Evolutionary conservation across 495 filamentous ascomycete genomes (phyloP), one percentile per base, ranked within the genome.

Genomic region (Podospora australis): DNA sequence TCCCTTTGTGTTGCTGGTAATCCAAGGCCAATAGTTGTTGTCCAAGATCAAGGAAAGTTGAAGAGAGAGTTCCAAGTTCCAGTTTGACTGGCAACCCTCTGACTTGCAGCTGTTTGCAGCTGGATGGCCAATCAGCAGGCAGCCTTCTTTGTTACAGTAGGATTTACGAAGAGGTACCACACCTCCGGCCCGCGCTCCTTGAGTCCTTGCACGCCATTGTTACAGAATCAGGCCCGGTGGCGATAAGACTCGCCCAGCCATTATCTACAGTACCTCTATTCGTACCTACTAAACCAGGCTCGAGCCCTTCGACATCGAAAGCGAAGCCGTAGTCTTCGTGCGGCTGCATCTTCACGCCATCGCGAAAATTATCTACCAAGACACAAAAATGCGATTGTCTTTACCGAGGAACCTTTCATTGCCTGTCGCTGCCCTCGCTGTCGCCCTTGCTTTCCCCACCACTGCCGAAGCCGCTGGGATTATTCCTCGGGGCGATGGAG

Each of bases 301-400:
- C 32, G 26, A 29, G 26, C 5, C 32, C 32, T 10, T 34, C 4
- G 30, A n/a, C 32, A 17, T 17, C 32, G 19, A 36, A n/a, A 10
- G 19, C 32, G 13, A 36, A 6, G n/a, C n/a, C n/a, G n/a, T n/a
- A n/a, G n/a, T n/a, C n/a, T n/a, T n/a, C n/a, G n/a, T n/a, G n/a
- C n/a, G n/a, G n/a, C n/a, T n/a, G n/a, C n/a, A n/a, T n/a, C n/a
- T n/a, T n/a, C n/a, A n/a, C n/a, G n/a, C n/a, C 35, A 39, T 39
- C 35, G 16, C 35, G 7, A 39, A 39, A 9, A 32, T 8, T 32
- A 32, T n/a, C 36, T 11, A 39, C n/a, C n/a, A n/a, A n/a, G n/a
- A n/a, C 17, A 50, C 23, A 22, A 66, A 56, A 25, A 68, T 68
- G 65, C 63, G 57, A 52, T 30, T 50, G n/a, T 46, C 46, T 16